Conservation (phyloP, 306 rosid species). For the Psophocarpus tetragonolobus region DNA sequence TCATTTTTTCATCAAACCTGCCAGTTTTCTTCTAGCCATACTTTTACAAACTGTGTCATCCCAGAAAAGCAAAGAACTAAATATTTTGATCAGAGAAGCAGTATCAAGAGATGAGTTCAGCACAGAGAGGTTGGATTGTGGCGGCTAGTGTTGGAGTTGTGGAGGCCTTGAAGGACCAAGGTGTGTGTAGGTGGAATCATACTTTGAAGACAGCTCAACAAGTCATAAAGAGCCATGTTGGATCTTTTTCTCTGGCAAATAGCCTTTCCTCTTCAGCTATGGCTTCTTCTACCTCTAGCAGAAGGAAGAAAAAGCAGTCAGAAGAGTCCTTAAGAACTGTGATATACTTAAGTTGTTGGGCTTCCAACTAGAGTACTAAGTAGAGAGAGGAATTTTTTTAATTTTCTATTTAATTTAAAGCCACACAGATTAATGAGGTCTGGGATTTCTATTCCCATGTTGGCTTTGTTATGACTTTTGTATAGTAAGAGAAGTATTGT, state of each 20-base stretch:
- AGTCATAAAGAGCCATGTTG: not conserved
- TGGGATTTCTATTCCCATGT: slow-evolving; percentile 23
- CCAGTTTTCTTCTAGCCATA: not conserved
- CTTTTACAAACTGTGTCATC: not conserved
- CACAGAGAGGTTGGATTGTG: slow-evolving; percentile 20
- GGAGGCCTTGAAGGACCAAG: slow-evolving; percentile 29
- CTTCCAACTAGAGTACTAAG: not conserved
- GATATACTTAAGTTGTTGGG: not conserved
- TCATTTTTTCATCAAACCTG: not conserved
- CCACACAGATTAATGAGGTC: slow-evolving; percentile 41
- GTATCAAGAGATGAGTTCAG: slow-evolving; percentile 22
- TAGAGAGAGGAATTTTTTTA: not conserved
- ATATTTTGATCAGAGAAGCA: not conserved
- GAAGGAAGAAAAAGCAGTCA: not conserved
- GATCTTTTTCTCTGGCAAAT: not conserved
- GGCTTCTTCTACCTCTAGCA: not conserved
- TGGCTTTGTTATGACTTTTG: not conserved
- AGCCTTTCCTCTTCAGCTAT: not conserved
- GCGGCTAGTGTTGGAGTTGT: slow-evolving; percentile 27
- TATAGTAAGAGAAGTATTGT: not conserved
- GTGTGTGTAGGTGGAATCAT: not conserved
- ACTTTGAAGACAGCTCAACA: not conserved
- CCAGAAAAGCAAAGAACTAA: not conserved
- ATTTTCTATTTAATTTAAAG: slow-evolving; percentile 3
- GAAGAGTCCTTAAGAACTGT: slow-evolving; percentile 16